These are phyloP conservation scores for Yamadazyma dushanensis DNA, from an alignment of 1,139 yeast genomes.

Conservation along the genomic window DNA sequence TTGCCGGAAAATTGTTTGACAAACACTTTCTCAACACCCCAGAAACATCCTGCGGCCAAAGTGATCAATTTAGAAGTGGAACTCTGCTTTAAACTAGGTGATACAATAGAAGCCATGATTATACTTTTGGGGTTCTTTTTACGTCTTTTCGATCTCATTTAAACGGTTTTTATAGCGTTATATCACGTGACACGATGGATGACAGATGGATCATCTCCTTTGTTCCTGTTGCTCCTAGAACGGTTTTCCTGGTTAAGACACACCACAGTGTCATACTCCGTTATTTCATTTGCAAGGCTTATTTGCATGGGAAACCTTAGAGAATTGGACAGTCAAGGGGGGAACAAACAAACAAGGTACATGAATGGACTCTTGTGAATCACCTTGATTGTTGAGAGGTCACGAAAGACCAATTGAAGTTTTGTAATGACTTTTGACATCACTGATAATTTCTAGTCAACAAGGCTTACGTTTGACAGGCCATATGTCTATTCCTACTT, in stretches of 20 bases:
- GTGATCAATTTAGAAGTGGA: slow-evolving; percentile 53
- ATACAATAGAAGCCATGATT: slow-evolving; percentile 18
- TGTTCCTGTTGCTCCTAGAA: no score
- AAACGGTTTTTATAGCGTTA: slow-evolving; percentile 1
- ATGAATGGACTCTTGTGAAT: no score
- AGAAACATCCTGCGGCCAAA: slow-evolving; percentile 85
- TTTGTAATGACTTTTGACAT: no score
- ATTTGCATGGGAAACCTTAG: no score
- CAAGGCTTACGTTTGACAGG: neutral
- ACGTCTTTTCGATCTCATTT: no score
- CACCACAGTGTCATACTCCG: no score
- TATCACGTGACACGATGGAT: slow-evolving; percentile 1
- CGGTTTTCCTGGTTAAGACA: neutral
- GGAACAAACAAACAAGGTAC: neutral
- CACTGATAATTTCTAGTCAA: no score
- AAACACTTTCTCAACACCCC: slow-evolving; percentile 92
- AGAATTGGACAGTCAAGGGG: no score
- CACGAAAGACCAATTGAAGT: no score
- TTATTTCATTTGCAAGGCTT: no score
- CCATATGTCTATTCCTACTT: slow-evolving; percentile 16
- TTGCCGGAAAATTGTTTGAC: slow-evolving; percentile 61
- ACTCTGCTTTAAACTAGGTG: slow-evolving; percentile 39
- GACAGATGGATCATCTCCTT: no score
- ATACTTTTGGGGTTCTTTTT: neutral
- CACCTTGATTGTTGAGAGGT: no score